Evolutionary conservation across 2,329 filamentous ascomycete species (phyloP).

Genomic region (Dothistroma pini): DNA sequence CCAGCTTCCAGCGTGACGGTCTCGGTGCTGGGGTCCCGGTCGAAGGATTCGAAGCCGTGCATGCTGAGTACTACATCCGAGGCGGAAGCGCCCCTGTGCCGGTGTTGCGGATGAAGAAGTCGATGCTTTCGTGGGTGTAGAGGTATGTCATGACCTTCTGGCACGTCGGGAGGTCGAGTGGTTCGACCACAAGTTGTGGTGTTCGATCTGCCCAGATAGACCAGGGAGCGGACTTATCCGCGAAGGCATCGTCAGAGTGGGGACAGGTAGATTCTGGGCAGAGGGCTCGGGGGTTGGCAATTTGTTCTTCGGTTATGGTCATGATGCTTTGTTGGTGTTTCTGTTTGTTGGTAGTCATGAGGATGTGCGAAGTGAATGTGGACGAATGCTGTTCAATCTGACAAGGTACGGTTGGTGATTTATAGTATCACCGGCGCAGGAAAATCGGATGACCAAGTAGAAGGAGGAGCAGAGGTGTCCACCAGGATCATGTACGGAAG

Average conservation of each 20-base stretch:
- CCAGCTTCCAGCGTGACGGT: constrained; percentile 38
- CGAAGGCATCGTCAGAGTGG: constrained; percentile 14
- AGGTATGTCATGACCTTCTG: constrained; percentile 34
- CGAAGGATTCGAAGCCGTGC: constrained; percentile 38
- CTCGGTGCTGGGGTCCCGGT: constrained; percentile 33
- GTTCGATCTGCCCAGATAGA: constrained; percentile 34
- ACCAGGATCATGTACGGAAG: too few species aligned
- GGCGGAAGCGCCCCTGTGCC: constrained; percentile 39
- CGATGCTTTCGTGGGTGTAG: constrained; percentile 31
- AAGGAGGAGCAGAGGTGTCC: too few species aligned
- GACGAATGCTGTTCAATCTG: too few species aligned
- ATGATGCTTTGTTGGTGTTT: not conserved
- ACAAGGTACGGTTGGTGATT: too few species aligned
- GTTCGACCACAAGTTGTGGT: constrained; percentile 37
- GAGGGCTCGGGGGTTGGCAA: constrained; percentile 5
- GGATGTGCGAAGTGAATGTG: too few species aligned
- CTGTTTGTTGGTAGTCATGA: too few species aligned
- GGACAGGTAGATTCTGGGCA: constrained; percentile 6
- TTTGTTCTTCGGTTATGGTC: not conserved
- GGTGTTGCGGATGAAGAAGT: constrained; percentile 38
- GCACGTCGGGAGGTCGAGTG: constrained; percentile 31
- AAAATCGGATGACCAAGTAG: too few species aligned
- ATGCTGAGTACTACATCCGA: constrained; percentile 39
- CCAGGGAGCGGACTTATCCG: constrained; percentile 29
- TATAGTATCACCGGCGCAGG: too few species aligned